Evolutionary conservation across 768 basidiomycete genomes (phyloP), one percentile per base, ranked within the genome.

Genomic region (Tricholomella constricta): DNA sequence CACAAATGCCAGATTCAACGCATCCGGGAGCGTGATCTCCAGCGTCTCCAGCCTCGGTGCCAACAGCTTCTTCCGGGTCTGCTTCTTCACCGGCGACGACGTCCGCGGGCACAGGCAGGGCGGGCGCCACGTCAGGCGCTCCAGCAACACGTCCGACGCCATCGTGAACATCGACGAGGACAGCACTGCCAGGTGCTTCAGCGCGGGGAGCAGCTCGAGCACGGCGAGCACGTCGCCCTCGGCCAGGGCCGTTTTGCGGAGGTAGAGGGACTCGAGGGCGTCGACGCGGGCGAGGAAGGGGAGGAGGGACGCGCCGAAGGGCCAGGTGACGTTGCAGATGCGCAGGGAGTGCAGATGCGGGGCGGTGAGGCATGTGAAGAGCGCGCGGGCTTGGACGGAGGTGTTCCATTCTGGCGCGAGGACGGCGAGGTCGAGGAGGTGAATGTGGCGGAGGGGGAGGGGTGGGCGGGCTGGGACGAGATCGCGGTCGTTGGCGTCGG

Each of bases 321-420:
- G 63, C 35, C 68, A 66, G 45, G 65, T 67, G 41, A 75, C 56
- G 51, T 75, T 76, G 57, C 73, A 74, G 43, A 75, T 74, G 15
- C 67, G 69, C 27, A 76, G 71, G 6, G 65, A 65, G 20, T 69
- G 65, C 22, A 76, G 69, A 32, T 62, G 61, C 19, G 75, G 74
- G 11, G 71, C 58, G 37, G 64, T 65, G 38, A 76, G 64, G 36
- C 64, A 66, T 1, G 65, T 66, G 61, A 76, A 74, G 32, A 75
- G 65, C 8, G 62, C 61, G n/a, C 63, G 54, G 22, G 72, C 67
- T 34, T 74, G 72, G 42, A 73, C 63, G 25, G 48, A 46, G 54
- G 73, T 68, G 59, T 72, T 69, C 63, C 66, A 71, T 1, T 65
- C 63, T 8, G 72, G 66, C 10, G 73, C 69, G 56, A 75, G 68